phyloP scores from a whole-genome alignment of 768 basidiomycete species.

The Thelephora aurantiotincta region DNA sequence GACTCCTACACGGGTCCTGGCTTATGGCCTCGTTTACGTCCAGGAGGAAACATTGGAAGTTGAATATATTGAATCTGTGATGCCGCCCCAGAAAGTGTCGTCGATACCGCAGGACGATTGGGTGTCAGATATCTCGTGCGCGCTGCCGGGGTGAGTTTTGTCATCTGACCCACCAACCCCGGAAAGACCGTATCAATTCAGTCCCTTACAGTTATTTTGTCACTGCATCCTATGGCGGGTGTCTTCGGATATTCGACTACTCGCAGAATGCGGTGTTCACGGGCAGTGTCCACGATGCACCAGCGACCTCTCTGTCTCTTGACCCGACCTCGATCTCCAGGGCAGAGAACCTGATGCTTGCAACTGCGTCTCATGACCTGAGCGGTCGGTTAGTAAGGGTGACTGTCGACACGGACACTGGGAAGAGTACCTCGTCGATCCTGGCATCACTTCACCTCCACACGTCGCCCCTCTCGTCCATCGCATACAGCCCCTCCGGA shows the following conservation, averaged over 20 bases:
- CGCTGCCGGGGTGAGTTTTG: constrained; percentile 32
- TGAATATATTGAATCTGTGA: constrained; percentile 81
- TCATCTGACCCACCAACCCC: constrained; percentile 1
- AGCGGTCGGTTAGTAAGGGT: constrained; percentile 42
- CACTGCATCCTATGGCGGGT: constrained; percentile 73
- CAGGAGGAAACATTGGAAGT: constrained; percentile 86
- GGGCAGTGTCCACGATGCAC: constrained; percentile 40
- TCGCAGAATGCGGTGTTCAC: constrained; percentile 41
- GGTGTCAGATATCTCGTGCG: constrained; percentile 72
- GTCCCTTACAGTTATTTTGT: constrained; percentile 42
- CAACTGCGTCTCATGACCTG: constrained; percentile 69
- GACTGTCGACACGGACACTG: constrained; percentile 6
- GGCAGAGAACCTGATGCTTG: constrained; percentile 28
- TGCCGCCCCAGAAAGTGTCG: constrained; percentile 75
- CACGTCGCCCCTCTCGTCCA: constrained; percentile 63
- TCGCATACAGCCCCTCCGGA: constrained; percentile 40
- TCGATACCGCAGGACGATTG: constrained; percentile 84
- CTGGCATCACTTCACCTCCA: constrained; percentile 75
- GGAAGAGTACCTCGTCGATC: constrained; percentile 3
- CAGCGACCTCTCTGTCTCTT: constrained; percentile 52
- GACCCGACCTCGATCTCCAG: constrained; percentile 23
- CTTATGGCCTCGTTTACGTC: constrained; percentile 1
- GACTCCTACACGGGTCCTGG: not conserved
- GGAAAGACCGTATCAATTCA: constrained; percentile 1
- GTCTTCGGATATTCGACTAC: constrained; percentile 60